Conservation (phyloP, 2,329 filamentous ascomycete species). For the Teratosphaeria destructans region DNA sequence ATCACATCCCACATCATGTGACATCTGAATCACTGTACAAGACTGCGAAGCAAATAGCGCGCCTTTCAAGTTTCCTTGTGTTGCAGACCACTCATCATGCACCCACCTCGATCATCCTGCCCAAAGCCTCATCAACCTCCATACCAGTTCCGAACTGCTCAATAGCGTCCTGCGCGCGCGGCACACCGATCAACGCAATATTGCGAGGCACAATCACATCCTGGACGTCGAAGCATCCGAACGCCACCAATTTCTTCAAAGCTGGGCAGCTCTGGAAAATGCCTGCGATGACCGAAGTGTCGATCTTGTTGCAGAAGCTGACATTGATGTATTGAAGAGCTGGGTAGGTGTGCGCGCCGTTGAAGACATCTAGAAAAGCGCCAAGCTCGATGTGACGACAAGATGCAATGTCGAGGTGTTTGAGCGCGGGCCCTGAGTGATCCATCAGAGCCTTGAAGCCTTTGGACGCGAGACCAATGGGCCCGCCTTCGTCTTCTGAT, state of each 20-base stretch:
- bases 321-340: constrained; percentile 57
- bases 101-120: constrained; percentile 18
- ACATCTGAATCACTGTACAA: background rate
- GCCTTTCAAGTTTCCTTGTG: background rate
- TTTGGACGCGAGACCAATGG: constrained; percentile 61
- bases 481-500: constrained; percentile 28
- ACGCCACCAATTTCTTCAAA: constrained; percentile 47
- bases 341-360: constrained; percentile 52
- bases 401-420: constrained; percentile 64
- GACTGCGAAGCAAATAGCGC: background rate
- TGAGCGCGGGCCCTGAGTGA: constrained; percentile 61
- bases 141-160: constrained; percentile 37
- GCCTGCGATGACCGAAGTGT: constrained; percentile 45
- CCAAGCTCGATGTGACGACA: constrained; percentile 69
- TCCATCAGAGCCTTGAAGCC: constrained; percentile 75
- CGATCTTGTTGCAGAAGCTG: constrained; percentile 45
- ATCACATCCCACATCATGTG: background rate
- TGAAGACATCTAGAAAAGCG: constrained; percentile 67
- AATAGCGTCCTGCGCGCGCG: constrained; percentile 48
- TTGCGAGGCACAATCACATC: constrained; percentile 47
- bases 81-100: constrained; percentile 2
- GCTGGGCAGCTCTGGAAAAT: constrained; percentile 39
- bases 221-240: constrained; percentile 51
- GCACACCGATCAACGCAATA: constrained; percentile 50
- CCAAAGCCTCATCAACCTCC: constrained; percentile 25